A percentile compares a stretch with the other conserved stretches of the same genome.
These are phyloP conservation scores for Dictyostelium discoideum DNA, from an alignment of 78 protist genomes.

Conservation along the genomic window DNA sequence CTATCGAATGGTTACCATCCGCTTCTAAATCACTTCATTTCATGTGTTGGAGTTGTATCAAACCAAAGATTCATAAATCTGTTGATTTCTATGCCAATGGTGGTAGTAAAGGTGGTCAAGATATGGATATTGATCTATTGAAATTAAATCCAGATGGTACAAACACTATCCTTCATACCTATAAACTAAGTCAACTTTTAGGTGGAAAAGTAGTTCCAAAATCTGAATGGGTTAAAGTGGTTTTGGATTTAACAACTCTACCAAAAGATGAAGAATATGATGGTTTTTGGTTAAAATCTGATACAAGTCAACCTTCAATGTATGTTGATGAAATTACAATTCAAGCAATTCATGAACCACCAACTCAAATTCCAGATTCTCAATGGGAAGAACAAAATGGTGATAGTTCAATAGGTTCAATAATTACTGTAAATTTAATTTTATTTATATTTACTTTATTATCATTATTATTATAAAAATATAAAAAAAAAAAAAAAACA, in stretches of 20 bases:
- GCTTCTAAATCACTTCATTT: slow-evolving; percentile 8
- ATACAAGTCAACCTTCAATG: slow-evolving; percentile 39
- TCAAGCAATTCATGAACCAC: slow-evolving; percentile 56
- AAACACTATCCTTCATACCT: neutral
- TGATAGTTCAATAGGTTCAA: neutral
- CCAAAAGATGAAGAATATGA: slow-evolving; percentile 9
- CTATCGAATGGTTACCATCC: neutral
- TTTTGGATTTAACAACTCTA: neutral
- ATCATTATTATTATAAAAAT: neutral
- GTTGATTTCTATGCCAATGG: slow-evolving; percentile 31
- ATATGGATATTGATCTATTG: neutral
- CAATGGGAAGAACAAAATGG: neutral
- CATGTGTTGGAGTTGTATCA: slow-evolving; percentile 56
- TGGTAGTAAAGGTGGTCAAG: slow-evolving; percentile 52
- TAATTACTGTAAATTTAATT: neutral
- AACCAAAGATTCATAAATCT: slow-evolving; percentile 13
- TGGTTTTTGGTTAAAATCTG: slow-evolving; percentile 56
- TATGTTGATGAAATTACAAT: slow-evolving; percentile 41
- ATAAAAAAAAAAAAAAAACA: neutral
- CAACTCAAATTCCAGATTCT: slow-evolving; percentile 4
- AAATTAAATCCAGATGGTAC: slow-evolving; percentile 13
- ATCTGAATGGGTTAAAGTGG: slow-evolving; percentile 16
- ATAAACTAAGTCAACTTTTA: neutral
- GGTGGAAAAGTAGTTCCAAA: slow-evolving; percentile 9
- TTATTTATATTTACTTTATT: neutral